Evolutionary conservation across 495 filamentous ascomycete genomes (phyloP).

Genomic region (Penicillium cataractarum): DNA sequence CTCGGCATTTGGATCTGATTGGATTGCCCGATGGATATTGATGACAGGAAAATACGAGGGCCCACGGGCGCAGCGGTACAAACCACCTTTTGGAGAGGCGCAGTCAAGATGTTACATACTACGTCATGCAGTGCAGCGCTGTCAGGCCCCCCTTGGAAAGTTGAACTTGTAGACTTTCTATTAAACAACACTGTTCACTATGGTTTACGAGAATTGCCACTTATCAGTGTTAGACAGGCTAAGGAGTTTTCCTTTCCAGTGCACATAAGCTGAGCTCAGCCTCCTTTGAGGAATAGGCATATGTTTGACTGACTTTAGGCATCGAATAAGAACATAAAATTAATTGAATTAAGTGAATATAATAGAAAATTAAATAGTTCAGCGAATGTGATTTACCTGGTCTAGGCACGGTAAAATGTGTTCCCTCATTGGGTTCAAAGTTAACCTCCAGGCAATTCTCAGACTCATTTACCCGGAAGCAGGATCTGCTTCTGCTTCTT

Average conservation of each 20-base stretch:
- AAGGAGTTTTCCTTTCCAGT: background rate
- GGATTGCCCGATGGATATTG: background rate
- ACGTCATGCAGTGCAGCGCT: background rate
- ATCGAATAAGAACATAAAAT: background rate
- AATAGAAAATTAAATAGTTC: conserved; percentile 5
- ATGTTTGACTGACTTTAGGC: background rate
- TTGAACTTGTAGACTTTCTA: background rate
- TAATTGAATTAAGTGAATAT: background rate
- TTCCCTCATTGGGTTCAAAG: background rate
- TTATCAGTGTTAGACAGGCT: background rate
- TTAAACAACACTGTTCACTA: background rate
- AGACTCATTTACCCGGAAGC: conserved; percentile 20
- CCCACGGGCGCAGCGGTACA: background rate
- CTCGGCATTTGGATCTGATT: background rate
- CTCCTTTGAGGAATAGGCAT: background rate
- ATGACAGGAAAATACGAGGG: background rate
- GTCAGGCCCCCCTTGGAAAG: background rate
- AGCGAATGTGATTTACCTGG: background rate
- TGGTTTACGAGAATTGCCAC: too few relatives aligned
- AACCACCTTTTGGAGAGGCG: background rate
- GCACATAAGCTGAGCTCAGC: background rate
- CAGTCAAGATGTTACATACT: background rate
- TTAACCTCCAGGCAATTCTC: background rate
- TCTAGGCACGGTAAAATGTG: background rate
- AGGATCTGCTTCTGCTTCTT: conserved; percentile 68